Conservation (phyloP, 1,139 yeast genomes). For the Spathaspora sp. region DNA sequence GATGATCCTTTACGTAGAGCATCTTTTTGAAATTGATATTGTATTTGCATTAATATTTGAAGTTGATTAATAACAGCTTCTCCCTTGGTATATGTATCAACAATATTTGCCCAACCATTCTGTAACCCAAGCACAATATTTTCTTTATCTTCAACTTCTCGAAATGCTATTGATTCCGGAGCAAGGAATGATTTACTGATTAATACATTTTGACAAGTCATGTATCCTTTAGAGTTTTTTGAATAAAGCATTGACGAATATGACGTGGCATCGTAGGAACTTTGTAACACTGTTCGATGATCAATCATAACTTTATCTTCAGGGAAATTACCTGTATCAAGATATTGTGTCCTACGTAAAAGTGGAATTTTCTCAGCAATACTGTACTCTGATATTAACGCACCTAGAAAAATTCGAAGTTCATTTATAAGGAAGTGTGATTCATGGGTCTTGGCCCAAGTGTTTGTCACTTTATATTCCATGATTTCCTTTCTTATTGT, state of each 20-base stretch:
- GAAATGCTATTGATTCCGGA: constrained; percentile 14
- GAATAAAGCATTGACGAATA: constrained; percentile 38
- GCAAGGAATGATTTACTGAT: constrained; percentile 34
- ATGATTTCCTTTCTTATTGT: neutral
- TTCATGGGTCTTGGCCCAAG: constrained; percentile 5
- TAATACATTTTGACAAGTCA: constrained; percentile 33
- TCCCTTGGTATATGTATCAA: constrained; percentile 21
- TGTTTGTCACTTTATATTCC: neutral
- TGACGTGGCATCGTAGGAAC: constrained; percentile 33
- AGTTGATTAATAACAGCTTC: constrained; percentile 37
- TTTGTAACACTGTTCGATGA: constrained; percentile 39
- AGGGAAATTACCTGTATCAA: constrained; percentile 10
- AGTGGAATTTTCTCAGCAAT: constrained; percentile 28
- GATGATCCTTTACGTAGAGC: neutral
- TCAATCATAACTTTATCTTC: constrained; percentile 27
- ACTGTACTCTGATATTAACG: constrained; percentile 27
- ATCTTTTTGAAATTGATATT: constrained; percentile 5
- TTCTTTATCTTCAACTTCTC: constrained; percentile 6
- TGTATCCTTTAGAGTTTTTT: constrained; percentile 34
- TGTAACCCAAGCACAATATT: constrained; percentile 28
- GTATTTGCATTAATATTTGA: constrained; percentile 27
- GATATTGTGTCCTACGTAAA: constrained; percentile 20
- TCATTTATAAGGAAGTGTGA: constrained; percentile 28
- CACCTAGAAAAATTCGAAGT: constrained; percentile 25
- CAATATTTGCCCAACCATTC: constrained; percentile 28